These are phyloP conservation scores for Lachancea cidri DNA, from an alignment of 805 yeast genomes.

Conservation along the genomic window DNA sequence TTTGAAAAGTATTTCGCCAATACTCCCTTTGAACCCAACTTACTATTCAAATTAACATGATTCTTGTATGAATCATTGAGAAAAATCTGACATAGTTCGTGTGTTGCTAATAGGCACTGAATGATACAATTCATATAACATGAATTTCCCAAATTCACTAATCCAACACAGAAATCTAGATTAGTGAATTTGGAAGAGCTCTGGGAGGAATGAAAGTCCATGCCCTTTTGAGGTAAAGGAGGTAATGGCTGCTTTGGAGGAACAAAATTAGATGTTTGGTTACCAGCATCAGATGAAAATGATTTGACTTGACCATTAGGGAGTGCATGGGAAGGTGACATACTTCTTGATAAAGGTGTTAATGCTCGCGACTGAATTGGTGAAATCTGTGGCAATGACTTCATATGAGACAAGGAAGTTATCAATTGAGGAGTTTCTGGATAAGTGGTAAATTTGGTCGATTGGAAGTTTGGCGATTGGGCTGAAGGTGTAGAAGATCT, in stretches of 20 bases:
- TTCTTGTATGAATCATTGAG: constrained; percentile 53
- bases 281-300: neutral
- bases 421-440: constrained; percentile 26
- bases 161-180: constrained; percentile 55
- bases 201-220: neutral
- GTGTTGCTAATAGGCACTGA: constrained; percentile 80
- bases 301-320: neutral
- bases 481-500: constrained; percentile 11
- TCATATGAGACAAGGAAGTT: neutral
- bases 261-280: constrained; percentile 1
- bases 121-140: constrained; percentile 88
- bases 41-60: constrained; percentile 67
- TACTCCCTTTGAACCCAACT: constrained; percentile 76
- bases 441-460: constrained; percentile 16
- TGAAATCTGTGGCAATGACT: constrained; percentile 1
- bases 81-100: constrained; percentile 58
- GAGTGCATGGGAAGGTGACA: constrained; percentile 2
- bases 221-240: constrained; percentile 19
- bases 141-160: constrained; percentile 79
- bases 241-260: constrained; percentile 18
- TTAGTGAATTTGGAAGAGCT: constrained; percentile 7
- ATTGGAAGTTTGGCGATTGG: constrained; percentile 3
- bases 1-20: constrained; percentile 65
- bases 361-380: constrained; percentile 3
- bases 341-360: constrained; percentile 6